phyloP scores from a whole-genome alignment of 139 green algal genomes.

The Auxenochlorella pyrenoidosa region DNA sequence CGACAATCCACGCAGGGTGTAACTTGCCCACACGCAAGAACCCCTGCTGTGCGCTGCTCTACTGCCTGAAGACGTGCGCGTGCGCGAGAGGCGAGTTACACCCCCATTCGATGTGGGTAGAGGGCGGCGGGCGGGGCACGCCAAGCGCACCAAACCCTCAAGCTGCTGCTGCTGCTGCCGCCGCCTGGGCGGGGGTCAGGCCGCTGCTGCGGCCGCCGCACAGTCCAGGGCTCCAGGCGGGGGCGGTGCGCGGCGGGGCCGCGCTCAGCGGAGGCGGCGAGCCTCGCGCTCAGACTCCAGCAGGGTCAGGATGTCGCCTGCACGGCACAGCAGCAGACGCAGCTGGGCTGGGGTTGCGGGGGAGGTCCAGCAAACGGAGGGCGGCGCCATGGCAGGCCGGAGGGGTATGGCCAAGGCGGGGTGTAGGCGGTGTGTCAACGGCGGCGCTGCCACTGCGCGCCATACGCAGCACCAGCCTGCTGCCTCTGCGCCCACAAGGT shows the following conservation, averaged over 20 bases:
- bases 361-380: too few relatives aligned
- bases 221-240: background rate
- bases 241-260: background rate
- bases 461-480: background rate
- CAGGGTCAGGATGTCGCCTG: slow-evolving; percentile 97
- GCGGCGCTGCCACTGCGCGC: too few relatives aligned
- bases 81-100: slow-evolving; percentile 3
- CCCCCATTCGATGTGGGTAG: background rate
- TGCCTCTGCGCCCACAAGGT: background rate
- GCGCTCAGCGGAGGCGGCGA: slow-evolving; percentile 86
- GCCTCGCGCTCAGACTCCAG: slow-evolving; percentile 99
- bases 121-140: background rate
- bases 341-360: too few relatives aligned
- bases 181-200: background rate
- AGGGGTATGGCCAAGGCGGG: too few relatives aligned
- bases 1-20: too few relatives aligned
- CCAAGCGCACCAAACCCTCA: background rate
- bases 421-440: too few relatives aligned
- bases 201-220: background rate
- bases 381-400: too few relatives aligned
- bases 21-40: too few relatives aligned
- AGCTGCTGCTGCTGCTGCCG: slow-evolving; percentile 24
- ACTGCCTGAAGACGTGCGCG: too few relatives aligned
- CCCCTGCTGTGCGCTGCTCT: too few relatives aligned
- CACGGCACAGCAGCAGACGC: background rate